phyloP scores from a whole-genome alignment of 768 basidiomycete species.

The Pleurotus platypus region DNA sequence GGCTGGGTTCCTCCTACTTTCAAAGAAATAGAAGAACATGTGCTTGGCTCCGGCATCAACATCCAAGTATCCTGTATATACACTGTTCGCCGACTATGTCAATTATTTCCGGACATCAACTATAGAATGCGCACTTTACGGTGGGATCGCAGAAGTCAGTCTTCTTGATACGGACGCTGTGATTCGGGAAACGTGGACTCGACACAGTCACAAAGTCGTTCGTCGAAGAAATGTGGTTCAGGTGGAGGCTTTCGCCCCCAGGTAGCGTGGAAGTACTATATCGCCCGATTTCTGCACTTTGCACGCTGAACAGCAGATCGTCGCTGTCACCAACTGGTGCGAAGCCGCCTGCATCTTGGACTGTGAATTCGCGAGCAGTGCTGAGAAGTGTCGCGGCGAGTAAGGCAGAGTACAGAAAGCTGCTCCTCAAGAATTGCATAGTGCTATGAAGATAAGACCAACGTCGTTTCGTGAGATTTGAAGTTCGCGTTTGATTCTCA shows the following conservation, averaged over 20 bases:
- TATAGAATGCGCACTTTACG: slow-evolving; percentile 41
- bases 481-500: too few species aligned
- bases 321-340: too few species aligned
- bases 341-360: too few species aligned
- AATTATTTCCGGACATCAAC: slow-evolving; percentile 1
- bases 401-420: too few species aligned
- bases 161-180: slow-evolving; percentile 59
- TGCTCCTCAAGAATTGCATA: too few species aligned
- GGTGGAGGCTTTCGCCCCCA: background rate
- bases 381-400: too few species aligned
- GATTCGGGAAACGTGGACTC: slow-evolving; percentile 49
- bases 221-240: background rate
- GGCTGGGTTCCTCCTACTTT: slow-evolving; percentile 56
- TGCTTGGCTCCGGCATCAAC: slow-evolving; percentile 53
- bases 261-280: too few species aligned
- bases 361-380: too few species aligned
- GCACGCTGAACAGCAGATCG: too few species aligned
- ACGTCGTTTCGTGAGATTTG: too few species aligned
- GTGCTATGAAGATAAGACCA: too few species aligned
- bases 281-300: too few species aligned
- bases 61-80: slow-evolving; percentile 38
- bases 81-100: slow-evolving; percentile 18
- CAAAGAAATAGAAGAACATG: slow-evolving; percentile 75
- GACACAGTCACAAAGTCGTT: slow-evolving; percentile 32
- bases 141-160: slow-evolving; percentile 61